Conservation (phyloP, 2,329 filamentous ascomycete species). For the Colletotrichum sp. region DNA sequence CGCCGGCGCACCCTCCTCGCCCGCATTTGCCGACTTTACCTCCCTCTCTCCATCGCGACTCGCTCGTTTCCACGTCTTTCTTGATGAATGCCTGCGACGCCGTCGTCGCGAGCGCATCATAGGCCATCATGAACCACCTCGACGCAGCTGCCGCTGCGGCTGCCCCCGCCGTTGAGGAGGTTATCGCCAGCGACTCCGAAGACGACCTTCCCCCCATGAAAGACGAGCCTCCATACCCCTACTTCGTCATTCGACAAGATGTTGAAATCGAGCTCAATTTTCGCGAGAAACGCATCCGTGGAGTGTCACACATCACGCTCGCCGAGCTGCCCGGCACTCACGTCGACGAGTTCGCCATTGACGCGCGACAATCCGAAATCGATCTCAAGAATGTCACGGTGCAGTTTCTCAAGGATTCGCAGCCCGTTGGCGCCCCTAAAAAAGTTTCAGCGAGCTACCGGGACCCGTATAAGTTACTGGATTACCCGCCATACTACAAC, state of each 20-base stretch:
- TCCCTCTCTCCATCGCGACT: neutral
- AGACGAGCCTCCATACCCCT: constrained; percentile 43
- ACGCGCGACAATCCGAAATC: constrained; percentile 68
- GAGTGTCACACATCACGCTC: constrained; percentile 82
- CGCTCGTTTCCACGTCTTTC: neutral
- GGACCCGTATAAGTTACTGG: constrained; percentile 73
- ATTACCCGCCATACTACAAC: constrained; percentile 64
- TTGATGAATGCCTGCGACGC: constrained; percentile 4
- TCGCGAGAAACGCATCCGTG: constrained; percentile 73
- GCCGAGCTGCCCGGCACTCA: constrained; percentile 62
- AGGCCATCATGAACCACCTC: constrained; percentile 17
- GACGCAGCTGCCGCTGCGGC: constrained; percentile 4
- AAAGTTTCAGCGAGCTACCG: constrained; percentile 50
- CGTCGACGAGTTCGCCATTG: constrained; percentile 62
- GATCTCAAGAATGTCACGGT: constrained; percentile 60
- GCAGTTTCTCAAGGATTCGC: constrained; percentile 37
- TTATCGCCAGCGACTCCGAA: constrained; percentile 24
- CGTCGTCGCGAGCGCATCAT: constrained; percentile 3
- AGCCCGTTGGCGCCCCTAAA: constrained; percentile 25
- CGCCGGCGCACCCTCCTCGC: constrained; percentile 14
- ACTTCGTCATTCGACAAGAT: constrained; percentile 78
- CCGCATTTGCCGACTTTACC: neutral
- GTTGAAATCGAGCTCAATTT: constrained; percentile 93
- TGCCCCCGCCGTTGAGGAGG: constrained; percentile 12
- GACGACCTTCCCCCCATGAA: constrained; percentile 37